Conservation (phyloP, 2,329 filamentous ascomycete genomes). For the Fonsecaea erecta region DNA sequence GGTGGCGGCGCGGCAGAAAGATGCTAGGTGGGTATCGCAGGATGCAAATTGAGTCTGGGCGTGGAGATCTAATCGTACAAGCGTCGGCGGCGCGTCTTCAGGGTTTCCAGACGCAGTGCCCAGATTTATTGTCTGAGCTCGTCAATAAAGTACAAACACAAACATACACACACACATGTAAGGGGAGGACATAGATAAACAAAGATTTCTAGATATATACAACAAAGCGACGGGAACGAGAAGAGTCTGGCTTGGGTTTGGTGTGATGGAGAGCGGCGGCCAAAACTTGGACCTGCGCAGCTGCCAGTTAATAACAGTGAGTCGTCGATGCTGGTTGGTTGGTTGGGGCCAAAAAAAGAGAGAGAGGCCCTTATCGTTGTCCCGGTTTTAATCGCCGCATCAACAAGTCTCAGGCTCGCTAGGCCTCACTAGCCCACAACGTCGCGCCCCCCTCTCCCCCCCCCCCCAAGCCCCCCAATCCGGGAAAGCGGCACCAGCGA, state of each 20-base stretch:
- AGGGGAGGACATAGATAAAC: not conserved
- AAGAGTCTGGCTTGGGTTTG: not conserved
- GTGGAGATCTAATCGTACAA: not conserved
- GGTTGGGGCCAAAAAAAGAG: not conserved
- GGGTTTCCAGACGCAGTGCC: not conserved
- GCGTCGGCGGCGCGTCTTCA: not conserved
- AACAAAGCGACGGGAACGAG: not conserved
- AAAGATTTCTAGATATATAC: not conserved
- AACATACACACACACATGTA: too few species aligned
- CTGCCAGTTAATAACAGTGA: too few species aligned
- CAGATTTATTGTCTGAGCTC: not conserved
- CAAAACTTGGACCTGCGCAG: not conserved
- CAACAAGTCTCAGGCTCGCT: not conserved
- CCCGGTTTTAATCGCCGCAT: not conserved
- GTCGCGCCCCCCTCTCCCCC: too few species aligned
- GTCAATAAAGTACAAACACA: not conserved
- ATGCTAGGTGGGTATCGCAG: not conserved
- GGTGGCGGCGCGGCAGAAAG: not conserved
- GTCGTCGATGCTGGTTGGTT: too few species aligned
- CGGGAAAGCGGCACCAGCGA: not conserved
- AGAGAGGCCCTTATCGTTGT: constrained; percentile 1
- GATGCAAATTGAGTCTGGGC: not conserved
- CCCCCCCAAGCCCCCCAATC: constrained; percentile 1
- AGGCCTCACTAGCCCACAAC: not conserved
- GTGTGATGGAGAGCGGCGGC: not conserved